These are phyloP conservation scores for Digitaria exilis DNA, from an alignment of 202 grass and related monocot species.

Conservation along the genomic window DNA sequence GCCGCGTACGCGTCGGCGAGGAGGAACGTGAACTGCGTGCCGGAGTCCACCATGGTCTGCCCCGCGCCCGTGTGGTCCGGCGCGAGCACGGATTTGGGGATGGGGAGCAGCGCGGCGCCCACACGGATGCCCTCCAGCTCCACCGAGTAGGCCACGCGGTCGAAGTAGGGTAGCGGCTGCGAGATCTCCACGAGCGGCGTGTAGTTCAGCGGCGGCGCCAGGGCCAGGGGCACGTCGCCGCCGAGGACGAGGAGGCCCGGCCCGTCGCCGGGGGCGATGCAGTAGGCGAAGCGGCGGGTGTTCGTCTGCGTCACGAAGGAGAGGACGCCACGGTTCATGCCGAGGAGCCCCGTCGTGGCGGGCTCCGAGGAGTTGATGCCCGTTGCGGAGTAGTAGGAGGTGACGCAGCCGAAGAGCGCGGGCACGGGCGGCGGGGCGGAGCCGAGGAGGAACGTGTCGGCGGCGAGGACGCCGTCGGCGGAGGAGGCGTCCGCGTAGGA, in stretches of 20 bases:
- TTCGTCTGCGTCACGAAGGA: slow-evolving; percentile 80
- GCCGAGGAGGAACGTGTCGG: slow-evolving; percentile 63
- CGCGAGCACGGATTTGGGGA: slow-evolving; percentile 66
- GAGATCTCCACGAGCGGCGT: slow-evolving; percentile 71
- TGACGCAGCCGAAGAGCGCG: slow-evolving; percentile 74
- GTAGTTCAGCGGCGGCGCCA: slow-evolving; percentile 63
- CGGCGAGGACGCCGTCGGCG: slow-evolving; percentile 57
- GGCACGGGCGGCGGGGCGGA: background rate
- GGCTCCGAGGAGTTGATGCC: background rate
- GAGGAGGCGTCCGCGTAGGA: slow-evolving; percentile 79
- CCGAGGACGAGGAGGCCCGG: slow-evolving; percentile 78
- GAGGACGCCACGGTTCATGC: slow-evolving; percentile 85
- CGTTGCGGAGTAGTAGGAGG: slow-evolving; percentile 50
- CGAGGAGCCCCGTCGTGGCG: slow-evolving; percentile 60
- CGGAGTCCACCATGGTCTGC: slow-evolving; percentile 88
- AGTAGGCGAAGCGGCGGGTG: slow-evolving; percentile 76
- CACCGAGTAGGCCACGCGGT: slow-evolving; percentile 77
- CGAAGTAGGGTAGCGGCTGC: slow-evolving; percentile 77
- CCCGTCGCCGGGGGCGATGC: slow-evolving; percentile 52
- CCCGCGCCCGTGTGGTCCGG: slow-evolving; percentile 90
- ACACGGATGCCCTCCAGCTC: slow-evolving; percentile 85
- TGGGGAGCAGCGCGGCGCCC: slow-evolving; percentile 49
- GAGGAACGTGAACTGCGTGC: slow-evolving; percentile 91
- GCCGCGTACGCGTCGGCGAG: slow-evolving; percentile 64
- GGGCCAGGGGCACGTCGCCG: background rate